Evolutionary conservation across 116 monocot species (phyloP), one percentile per base, ranked within the genome.

Genomic region (Iris pallida): DNA sequence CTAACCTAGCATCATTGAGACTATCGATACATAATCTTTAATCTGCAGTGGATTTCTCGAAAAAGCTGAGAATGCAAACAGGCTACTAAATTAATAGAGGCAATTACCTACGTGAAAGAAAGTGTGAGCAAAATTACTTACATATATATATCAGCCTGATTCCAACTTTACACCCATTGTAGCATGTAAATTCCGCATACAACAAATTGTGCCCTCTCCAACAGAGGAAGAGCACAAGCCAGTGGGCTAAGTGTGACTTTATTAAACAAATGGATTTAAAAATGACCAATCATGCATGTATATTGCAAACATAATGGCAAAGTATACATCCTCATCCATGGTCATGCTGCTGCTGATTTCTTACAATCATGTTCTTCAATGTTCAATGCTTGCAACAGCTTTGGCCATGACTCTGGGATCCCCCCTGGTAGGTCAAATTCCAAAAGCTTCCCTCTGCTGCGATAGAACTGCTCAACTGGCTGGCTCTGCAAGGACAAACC

Each of bases 381-480:
- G 61, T 88, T 84, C 57, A 88, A 68, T 16, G 81, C 83, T 20
- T 79, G 74, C 55, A 88, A 70, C 42, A 88, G 71, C 76, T 84
- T 88, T 4, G 88, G 84, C 88, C 88, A 88, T 2, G 88, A 88
- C 47, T 88, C 88, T 61, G 81, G 84, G 6, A 88, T 84, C 10
- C 88, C 88, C 45, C 88, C 88, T 11, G 88, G 88, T 57, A 88
- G 71, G 64, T 88, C 81, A 47, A 88, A 95, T 58, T 90, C 95
- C 57, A 91, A 47, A 12, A 95, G 86, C 65, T 95, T 95, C 45
- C 86, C 88, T 74, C 71, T 73, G 13, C 46, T 78, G 41, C 78
- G 77, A 63, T 95, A 95, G 68, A 82, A 95, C 7, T 82, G 88
- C 75, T 95, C 95, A 16, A 95, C 85, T 7, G 95, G 95, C 41